These are phyloP conservation scores for Dipodascopsis tothii DNA, from an alignment of 805 yeast species.

Conservation along the genomic window DNA sequence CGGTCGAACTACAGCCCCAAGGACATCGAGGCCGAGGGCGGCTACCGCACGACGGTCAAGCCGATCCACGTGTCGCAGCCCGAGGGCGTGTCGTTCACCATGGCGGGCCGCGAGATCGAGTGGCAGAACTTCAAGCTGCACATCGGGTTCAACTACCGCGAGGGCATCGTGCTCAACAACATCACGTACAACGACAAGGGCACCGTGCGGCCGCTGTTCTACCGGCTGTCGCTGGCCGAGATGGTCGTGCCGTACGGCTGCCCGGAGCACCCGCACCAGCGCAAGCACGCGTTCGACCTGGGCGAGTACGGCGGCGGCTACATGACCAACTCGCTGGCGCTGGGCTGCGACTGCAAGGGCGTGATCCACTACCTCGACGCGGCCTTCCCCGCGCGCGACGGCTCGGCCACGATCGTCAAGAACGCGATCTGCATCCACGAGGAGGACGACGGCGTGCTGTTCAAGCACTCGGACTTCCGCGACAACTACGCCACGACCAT, in stretches of 20 bases:
- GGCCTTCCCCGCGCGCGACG: constrained; percentile 59
- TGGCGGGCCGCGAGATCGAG: constrained; percentile 60
- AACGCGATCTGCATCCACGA: constrained; percentile 80
- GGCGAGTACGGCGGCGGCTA: constrained; percentile 86
- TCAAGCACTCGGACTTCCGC: constrained; percentile 79
- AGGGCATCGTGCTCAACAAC: constrained; percentile 73
- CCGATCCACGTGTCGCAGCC: constrained; percentile 73
- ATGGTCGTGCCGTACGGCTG: constrained; percentile 82
- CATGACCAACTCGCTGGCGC: constrained; percentile 69
- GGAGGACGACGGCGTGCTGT: constrained; percentile 74
- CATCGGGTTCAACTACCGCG: constrained; percentile 78
- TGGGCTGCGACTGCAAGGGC: constrained; percentile 83
- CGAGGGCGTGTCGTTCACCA: constrained; percentile 69
- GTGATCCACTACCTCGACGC: constrained; percentile 77
- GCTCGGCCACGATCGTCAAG: constrained; percentile 62
- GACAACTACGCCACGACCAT: constrained; percentile 68
- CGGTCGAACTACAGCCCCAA: constrained; percentile 65
- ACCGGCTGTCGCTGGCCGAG: constrained; percentile 68
- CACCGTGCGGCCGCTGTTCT: constrained; percentile 57
- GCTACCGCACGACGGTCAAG: constrained; percentile 54
- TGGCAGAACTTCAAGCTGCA: constrained; percentile 77
- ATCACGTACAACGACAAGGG: constrained; percentile 71
- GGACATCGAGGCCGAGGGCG: constrained; percentile 54
- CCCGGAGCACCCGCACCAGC: constrained; percentile 73
- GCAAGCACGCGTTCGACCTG: constrained; percentile 79